Base-by-base conservation (phyloP, 2,329 filamentous ascomycete species). In the Fusarium caatingaense region DNA sequence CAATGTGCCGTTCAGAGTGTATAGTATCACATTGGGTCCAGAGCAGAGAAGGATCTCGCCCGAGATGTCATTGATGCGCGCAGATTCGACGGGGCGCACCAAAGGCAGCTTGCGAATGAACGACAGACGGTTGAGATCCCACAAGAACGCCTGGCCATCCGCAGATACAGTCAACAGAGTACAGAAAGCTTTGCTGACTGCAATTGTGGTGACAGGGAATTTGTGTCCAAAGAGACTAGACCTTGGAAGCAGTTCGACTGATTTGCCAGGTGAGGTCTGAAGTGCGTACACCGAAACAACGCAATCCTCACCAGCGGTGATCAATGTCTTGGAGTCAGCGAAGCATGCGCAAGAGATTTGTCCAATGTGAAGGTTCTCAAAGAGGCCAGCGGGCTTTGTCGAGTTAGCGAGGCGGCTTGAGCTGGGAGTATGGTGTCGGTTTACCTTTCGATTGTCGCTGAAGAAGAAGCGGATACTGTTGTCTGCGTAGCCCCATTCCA, bases 401-500 rank as follows among this genome's bases (percentile, higher is more conserved):
- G 60, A 46, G 70, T 81, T 74, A 81, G 79, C 66, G 45, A 18
- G 40, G 16, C 47, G 62, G 40, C 61, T 48, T 57, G 60, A 12
- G 23, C 58, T 25, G 28, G 50, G 34, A 8, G 34, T 44, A 42
- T 47, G 27, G 20, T 59, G 47, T 50, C 55, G 56, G 37, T 69
- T 71, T 81, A 89, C 86, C 82, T 93, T 94, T 76, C 93, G 91
- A 61, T 89, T 93, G 71, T 97, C 93, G 49, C 91, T 90, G 58
- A 92, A 89, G 81, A 93, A 97, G 83, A 99, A 98, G 6, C 96
- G 91, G 28, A 99, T 88, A 72, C 93, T 97, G 73, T 93, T 93
- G 79, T 99, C 96, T 1, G 93, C 92, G 74, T 97, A 98, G 2
- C 95, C 95, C 95, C 95, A 98, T 81, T 98, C 94, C 72, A 98